Conservation (phyloP, 2,329 filamentous ascomycete species). For the Xylaria sp. region DNA sequence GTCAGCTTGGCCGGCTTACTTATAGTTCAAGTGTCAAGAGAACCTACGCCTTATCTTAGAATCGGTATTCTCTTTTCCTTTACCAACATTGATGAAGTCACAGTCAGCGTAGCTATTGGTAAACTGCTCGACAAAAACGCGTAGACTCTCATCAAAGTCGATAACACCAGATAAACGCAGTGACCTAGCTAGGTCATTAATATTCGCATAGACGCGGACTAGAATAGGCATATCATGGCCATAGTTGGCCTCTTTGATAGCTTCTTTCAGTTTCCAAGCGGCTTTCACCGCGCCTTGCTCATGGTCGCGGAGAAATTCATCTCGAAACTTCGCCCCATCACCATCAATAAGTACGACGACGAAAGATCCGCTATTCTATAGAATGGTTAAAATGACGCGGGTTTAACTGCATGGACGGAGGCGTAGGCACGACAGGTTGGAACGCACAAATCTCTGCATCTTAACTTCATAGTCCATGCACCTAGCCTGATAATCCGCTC, state of each 20-base stretch:
- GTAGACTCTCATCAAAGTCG: slow-evolving; percentile 49
- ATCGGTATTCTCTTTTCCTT: slow-evolving; percentile 52
- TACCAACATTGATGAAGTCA: slow-evolving; percentile 52
- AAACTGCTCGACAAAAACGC: slow-evolving; percentile 50
- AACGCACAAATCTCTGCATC: slow-evolving; percentile 45
- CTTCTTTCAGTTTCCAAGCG: slow-evolving; percentile 49
- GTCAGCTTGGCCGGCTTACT: slow-evolving; percentile 17
- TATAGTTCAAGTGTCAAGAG: background rate
- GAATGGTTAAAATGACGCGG: slow-evolving; percentile 24
- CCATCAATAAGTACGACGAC: slow-evolving; percentile 52
- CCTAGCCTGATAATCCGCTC: slow-evolving; percentile 43
- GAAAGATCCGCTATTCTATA: slow-evolving; percentile 48
- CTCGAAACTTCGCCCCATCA: slow-evolving; percentile 52
- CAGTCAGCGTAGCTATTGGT: slow-evolving; percentile 51
- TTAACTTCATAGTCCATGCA: slow-evolving; percentile 42
- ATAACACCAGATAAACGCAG: slow-evolving; percentile 50
- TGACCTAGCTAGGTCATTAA: slow-evolving; percentile 50
- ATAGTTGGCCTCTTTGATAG: slow-evolving; percentile 45
- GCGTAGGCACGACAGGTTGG: slow-evolving; percentile 12
- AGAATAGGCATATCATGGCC: slow-evolving; percentile 49
- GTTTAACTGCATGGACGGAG: background rate
- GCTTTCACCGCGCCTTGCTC: slow-evolving; percentile 47
- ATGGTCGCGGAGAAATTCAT: slow-evolving; percentile 48
- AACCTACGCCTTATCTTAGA: slow-evolving; percentile 50
- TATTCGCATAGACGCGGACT: slow-evolving; percentile 51